phyloP scores from a whole-genome alignment of 169 alveolate genomes.

The Plasmodium ovale region DNA sequence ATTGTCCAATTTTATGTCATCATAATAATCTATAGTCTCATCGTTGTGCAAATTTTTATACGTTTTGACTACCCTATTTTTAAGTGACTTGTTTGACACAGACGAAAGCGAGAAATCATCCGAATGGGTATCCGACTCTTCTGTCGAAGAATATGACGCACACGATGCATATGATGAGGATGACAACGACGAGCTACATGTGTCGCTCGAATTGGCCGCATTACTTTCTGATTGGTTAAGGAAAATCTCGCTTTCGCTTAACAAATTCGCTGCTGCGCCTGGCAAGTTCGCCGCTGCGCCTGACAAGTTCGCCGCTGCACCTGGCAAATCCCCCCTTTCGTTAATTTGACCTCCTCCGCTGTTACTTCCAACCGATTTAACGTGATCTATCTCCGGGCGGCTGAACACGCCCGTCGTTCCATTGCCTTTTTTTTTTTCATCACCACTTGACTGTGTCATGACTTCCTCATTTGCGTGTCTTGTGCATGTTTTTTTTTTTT shows the following conservation, averaged over 20 bases:
- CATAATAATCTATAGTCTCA: constrained; percentile 10
- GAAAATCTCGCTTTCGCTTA: not conserved
- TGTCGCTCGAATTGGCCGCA: not conserved
- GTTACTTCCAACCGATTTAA: too few species aligned
- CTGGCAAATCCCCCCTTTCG: too few species aligned
- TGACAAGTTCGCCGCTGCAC: too few species aligned
- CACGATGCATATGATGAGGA: not conserved
- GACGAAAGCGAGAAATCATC: constrained; percentile 38
- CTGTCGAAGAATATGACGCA: not conserved
- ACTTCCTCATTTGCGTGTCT: constrained; percentile 20
- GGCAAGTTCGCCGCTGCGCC: too few species aligned
- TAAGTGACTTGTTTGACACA: constrained; percentile 43
- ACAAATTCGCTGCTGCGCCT: too few species aligned
- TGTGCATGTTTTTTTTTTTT: constrained; percentile 16
- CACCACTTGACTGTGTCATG: not conserved
- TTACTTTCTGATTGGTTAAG: not conserved
- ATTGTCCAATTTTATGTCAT: constrained; percentile 31
- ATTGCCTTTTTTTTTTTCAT: not conserved
- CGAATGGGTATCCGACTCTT: not conserved
- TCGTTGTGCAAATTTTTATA: constrained; percentile 20
- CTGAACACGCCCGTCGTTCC: not conserved
- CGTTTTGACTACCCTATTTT: constrained; percentile 3
- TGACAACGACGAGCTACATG: constrained; percentile 3
- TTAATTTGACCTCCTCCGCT: too few species aligned
- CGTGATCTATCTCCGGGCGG: too few species aligned